Conservation (phyloP, 2,329 filamentous ascomycete species). For the Coniochaeta ligniaria region DNA sequence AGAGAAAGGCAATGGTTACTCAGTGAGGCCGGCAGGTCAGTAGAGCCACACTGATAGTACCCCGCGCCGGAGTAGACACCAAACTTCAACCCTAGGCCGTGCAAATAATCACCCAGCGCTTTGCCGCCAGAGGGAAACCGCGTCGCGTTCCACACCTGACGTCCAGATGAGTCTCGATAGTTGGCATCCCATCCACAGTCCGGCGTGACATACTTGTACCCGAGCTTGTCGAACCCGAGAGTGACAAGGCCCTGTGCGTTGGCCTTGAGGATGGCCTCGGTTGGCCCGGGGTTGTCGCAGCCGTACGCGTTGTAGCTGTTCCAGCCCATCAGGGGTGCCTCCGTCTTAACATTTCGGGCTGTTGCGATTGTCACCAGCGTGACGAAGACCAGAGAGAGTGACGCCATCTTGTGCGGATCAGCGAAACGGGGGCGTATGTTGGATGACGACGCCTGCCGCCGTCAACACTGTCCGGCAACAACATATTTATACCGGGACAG, state of each 20-base stretch:
- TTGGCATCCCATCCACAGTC: slow-evolving; percentile 51
- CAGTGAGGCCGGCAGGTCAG: slow-evolving; percentile 33
- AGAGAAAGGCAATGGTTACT: slow-evolving; percentile 18
- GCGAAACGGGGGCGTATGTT: no score
- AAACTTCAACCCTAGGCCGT: slow-evolving; percentile 39
- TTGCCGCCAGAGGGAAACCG: slow-evolving; percentile 43
- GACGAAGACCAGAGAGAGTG: background rate
- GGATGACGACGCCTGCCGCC: no score
- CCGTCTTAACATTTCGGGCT: slow-evolving; percentile 7
- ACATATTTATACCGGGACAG: no score
- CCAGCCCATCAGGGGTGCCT: slow-evolving; percentile 43
- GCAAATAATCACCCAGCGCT: slow-evolving; percentile 41
- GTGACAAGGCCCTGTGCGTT: slow-evolving; percentile 48
- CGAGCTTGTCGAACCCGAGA: slow-evolving; percentile 40
- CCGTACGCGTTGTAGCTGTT: slow-evolving; percentile 52
- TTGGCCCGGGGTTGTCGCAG: slow-evolving; percentile 30
- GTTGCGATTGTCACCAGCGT: no score
- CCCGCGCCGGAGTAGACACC: slow-evolving; percentile 47
- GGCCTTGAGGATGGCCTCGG: slow-evolving; percentile 37
- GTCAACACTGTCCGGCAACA: no score
- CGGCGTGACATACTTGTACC: slow-evolving; percentile 48
- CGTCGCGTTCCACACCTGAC: slow-evolving; percentile 40
- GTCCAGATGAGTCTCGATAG: slow-evolving; percentile 31
- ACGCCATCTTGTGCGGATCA: no score
- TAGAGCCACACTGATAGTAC: slow-evolving; percentile 35